Evolutionary conservation across 129 eudicot genomes (phyloP), one percentile per base, ranked within the genome.

Genomic region (Pittosporum tobira): DNA sequence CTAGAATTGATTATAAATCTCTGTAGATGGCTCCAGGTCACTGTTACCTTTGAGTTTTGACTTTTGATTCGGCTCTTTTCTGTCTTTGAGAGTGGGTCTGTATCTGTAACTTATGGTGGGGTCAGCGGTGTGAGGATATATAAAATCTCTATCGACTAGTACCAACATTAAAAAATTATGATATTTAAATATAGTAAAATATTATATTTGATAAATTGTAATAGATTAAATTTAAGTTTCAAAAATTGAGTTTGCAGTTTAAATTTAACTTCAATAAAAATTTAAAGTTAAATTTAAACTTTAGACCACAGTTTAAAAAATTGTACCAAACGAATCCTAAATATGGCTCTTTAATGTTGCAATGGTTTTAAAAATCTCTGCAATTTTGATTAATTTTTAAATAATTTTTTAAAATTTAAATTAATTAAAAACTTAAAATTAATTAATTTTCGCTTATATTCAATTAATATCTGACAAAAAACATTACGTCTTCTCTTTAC

Each of bases 21-120:
- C 44, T n/a, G 27, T 38, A 30, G 27, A 31, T n/a, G 11, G 42
- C 1, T 40, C 14, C 27, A 18, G 61, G 49, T 45, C 7, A 2
- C 49, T 18, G 22, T 45, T 1, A n/a, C 22, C 49, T 45, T 45
- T 45, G 49, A 45, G 20, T 27, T 18, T 30, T 0, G 38, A 5
- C n/a, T n/a, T 34, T 34, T 30, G 22, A 56, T 56, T 31, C 5
- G 61, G 31, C 31, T 56, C 61, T 56, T 31, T 56, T 31, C 4
- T 56, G 44, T 31, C 13, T 37, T 18, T 37, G 60, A n/a, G 18
- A 31, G 26, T 14, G 19, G 44, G 44, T 21, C 61, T 56, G 61
- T 56, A 44, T 56, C 27, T 31, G 45, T 31, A 31, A 56, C 61
- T 56, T 56, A 56, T 56, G 61, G 61, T 56, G 31, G 61, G 61